Conservation (phyloP, 2,329 filamentous ascomycete species). For the Eutypa lata region DNA sequence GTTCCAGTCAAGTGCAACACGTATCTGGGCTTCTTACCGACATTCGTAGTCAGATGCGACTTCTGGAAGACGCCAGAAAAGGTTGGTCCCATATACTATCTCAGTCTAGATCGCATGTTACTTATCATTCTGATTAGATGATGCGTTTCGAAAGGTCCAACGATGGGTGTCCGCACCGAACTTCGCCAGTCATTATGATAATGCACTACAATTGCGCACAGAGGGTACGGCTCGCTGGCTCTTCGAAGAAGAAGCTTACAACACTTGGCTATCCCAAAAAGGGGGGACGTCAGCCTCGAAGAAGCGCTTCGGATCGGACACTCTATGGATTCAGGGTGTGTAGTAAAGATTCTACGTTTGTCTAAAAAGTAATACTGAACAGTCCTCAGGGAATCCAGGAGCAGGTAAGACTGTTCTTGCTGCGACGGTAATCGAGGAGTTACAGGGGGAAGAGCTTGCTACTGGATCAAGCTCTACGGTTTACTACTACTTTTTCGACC, state of each 20-base stretch:
- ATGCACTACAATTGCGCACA: not conserved
- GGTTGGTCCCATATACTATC: too few species aligned
- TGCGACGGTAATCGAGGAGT: not conserved
- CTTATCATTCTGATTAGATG: not conserved
- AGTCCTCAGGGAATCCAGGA: not conserved
- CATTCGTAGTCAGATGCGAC: not conserved
- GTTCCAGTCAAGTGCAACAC: not conserved
- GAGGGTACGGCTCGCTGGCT: not conserved
- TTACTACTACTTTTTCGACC: slow-evolving; percentile 2
- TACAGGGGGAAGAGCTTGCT: not conserved
- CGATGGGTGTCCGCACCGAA: not conserved
- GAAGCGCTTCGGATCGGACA: not conserved
- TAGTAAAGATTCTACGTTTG: not conserved
- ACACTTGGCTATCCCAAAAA: not conserved
- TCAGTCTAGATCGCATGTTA: too few species aligned
- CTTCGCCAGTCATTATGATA: not conserved
- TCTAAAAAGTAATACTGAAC: not conserved
- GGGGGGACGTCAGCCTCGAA: not conserved
- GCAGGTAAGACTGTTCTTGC: slow-evolving; percentile 3
- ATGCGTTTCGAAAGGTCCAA: not conserved
- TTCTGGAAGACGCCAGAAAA: not conserved
- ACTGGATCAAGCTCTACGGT: not conserved
- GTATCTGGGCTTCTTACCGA: not conserved
- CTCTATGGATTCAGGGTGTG: not conserved
- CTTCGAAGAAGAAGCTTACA: not conserved